phyloP scores from a whole-genome alignment of 306 rosid genomes.

The Betula pendula region DNA sequence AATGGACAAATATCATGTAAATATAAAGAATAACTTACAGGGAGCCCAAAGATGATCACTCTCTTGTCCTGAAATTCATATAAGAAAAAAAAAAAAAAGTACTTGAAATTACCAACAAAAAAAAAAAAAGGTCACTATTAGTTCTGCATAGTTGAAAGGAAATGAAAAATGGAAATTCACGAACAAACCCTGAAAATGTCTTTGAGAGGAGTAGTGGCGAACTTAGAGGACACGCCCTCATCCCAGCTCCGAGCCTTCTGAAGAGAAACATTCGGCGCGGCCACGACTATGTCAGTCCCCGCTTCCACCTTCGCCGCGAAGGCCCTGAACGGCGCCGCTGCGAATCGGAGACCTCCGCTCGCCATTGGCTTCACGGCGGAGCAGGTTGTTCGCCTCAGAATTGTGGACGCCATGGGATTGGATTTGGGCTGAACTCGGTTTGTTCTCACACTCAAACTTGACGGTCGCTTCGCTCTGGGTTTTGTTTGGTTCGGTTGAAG shows the following conservation, averaged over 20 bases:
- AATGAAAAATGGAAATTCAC: neutral
- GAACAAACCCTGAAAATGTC: constrained; percentile 71
- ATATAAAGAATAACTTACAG: constrained; percentile 51
- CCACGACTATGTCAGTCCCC: constrained; percentile 54
- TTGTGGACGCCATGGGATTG: constrained; percentile 55
- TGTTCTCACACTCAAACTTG: neutral
- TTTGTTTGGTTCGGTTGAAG: no score
- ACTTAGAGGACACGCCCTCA: constrained; percentile 81
- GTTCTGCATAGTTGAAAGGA: neutral
- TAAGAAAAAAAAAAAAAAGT: neutral
- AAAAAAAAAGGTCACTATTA: neutral
- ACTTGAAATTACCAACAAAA: neutral
- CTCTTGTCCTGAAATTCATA: constrained; percentile 63
- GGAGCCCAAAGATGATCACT: constrained; percentile 93
- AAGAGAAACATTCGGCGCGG: constrained; percentile 11
- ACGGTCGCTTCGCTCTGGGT: no score
- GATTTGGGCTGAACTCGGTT: neutral
- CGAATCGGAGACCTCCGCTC: constrained; percentile 27
- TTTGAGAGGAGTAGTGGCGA: constrained; percentile 77
- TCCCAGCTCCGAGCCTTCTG: constrained; percentile 96
- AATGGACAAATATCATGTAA: neutral
- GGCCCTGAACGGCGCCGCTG: constrained; percentile 39
- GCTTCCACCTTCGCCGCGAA: constrained; percentile 54
- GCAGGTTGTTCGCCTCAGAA: constrained; percentile 50
- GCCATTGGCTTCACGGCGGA: constrained; percentile 23